Evolutionary conservation across 371 early-diverging fungal genomes (phyloP), one percentile per base, ranked within the genome.

Genomic region (Mortierella sp.): DNA sequence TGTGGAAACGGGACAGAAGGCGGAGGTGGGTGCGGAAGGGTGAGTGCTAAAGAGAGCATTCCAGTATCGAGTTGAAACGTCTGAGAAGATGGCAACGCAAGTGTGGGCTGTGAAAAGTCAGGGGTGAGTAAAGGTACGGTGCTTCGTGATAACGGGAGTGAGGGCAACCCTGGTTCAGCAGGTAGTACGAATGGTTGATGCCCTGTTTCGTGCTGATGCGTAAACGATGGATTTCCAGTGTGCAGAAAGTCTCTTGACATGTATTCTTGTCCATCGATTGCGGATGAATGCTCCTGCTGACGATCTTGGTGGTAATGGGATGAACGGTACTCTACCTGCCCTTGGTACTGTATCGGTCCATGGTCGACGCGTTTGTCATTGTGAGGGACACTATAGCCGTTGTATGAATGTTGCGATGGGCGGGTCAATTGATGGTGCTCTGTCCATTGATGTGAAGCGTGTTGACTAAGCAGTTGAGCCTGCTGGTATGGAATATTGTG

Each of bases 1-100:
- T 7, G 51, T 4, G 51, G 51, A 31, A 31, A 24, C 27, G 58
- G 48, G 48, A 24, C 28, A 24, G 62, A 54, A 6, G 46, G 54
- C 12, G 62, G 31, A 13, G 50, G 14, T 4, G 29, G 29, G 17
- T 14, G 29, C 24, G 29, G 14, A 50, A 41, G 24, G 9, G 43
- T 17, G 43, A 43, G 44, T 16, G 52, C 51, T 4, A 44, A 60
- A 4, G 60, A 60, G 17, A 60, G 51, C 12, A 52, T 60, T 31
- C 53, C 52, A 24, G 60, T 24, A 25, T 52, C 52, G 43, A 43
- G 52, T 17, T 41, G 60, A 25, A 24, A 56, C 4, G 56, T 27
- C 34, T 40, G 19, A 7, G 43, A 54, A n/a, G 54, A 24, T 5
- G 62, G 52, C 28, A 34, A 19, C 31, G 51, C 8, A 40, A 57